Conservation (phyloP, 2,329 filamentous ascomycete genomes). For the Reticulascus tulasneorum region DNA sequence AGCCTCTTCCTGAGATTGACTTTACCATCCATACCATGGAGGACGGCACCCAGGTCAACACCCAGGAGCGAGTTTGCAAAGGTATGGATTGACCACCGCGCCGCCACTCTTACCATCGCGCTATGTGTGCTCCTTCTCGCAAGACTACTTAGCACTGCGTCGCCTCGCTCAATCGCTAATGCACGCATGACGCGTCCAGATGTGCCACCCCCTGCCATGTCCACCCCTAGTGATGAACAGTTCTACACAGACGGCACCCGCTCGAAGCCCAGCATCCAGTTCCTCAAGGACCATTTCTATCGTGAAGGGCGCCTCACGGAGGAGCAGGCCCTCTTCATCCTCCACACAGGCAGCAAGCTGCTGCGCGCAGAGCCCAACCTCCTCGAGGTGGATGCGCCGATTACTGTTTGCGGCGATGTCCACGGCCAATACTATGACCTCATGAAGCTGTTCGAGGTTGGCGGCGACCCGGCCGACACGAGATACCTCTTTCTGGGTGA, state of each 20-base stretch:
- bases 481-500: constrained; percentile 96
- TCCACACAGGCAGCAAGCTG: constrained; percentile 81
- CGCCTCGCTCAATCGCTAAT: constrained; percentile 16
- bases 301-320: constrained; percentile 94
- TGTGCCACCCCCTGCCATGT: constrained; percentile 94
- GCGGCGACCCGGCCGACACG: constrained; percentile 93
- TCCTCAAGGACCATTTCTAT: constrained; percentile 98
- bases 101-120: too few relatives aligned
- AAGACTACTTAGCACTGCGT: constrained; percentile 7
- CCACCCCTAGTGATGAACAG: constrained; percentile 86
- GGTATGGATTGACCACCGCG: constrained; percentile 58
- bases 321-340: constrained; percentile 95
- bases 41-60: constrained; percentile 92
- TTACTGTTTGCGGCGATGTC: constrained; percentile 96
- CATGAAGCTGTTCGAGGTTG: constrained; percentile 99
- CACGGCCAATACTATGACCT: constrained; percentile 99
- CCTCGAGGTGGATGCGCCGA: constrained; percentile 98
- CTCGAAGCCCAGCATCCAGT: constrained; percentile 85
- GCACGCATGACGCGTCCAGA: constrained; percentile 60
- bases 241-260: constrained; percentile 87
- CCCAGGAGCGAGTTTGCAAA: constrained; percentile 95
- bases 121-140: too few relatives aligned
- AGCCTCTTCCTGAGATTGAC: constrained; percentile 94
- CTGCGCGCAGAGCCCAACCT: constrained; percentile 89
- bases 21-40: constrained; percentile 99